These are phyloP conservation scores for Wallacemonas sp. DNA, from an alignment of 208 protist species.

Conservation along the genomic window DNA sequence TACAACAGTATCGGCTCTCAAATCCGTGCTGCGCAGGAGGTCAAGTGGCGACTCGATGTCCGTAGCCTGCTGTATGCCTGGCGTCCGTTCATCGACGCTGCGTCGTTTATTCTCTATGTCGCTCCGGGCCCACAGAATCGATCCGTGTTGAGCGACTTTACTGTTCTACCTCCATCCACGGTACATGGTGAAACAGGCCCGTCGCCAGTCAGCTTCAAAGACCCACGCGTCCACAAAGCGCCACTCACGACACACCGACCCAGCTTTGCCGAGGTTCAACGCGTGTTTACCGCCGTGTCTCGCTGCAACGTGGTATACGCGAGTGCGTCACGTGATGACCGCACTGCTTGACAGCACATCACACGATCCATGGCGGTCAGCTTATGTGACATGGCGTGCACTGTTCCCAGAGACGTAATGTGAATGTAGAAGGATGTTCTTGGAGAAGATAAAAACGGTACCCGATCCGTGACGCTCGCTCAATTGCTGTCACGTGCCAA, in stretches of 20 bases:
- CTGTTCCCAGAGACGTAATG: too few species aligned
- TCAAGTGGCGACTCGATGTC: conserved; percentile 83
- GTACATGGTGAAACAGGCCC: conserved; percentile 13
- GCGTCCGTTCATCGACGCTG: conserved; percentile 61
- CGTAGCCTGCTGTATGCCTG: conserved; percentile 73
- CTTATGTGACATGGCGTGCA: too few species aligned
- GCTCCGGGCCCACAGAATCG: conserved; percentile 86
- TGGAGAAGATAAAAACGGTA: too few species aligned
- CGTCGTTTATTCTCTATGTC: conserved; percentile 78
- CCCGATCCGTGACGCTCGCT: too few species aligned
- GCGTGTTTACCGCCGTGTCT: conserved; percentile 58
- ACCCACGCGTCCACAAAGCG: conserved; percentile 70
- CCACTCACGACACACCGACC: conserved; percentile 84
- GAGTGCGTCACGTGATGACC: background rate
- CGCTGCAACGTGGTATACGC: conserved; percentile 50
- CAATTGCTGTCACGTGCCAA: too few species aligned
- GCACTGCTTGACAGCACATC: too few species aligned
- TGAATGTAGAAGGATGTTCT: too few species aligned
- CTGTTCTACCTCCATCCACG: conserved; percentile 16
- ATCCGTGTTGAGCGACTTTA: conserved; percentile 72
- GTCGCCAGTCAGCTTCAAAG: conserved; percentile 65
- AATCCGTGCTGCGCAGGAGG: conserved; percentile 86
- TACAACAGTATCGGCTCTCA: conserved; percentile 82
- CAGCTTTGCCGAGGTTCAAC: conserved; percentile 80
- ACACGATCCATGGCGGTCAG: too few species aligned